A percentile compares a stretch with the other conserved stretches of the same genome.
Evolutionary conservation across 2,329 filamentous ascomycete species (phyloP).

Genomic region (Harringtonia aguacate): DNA sequence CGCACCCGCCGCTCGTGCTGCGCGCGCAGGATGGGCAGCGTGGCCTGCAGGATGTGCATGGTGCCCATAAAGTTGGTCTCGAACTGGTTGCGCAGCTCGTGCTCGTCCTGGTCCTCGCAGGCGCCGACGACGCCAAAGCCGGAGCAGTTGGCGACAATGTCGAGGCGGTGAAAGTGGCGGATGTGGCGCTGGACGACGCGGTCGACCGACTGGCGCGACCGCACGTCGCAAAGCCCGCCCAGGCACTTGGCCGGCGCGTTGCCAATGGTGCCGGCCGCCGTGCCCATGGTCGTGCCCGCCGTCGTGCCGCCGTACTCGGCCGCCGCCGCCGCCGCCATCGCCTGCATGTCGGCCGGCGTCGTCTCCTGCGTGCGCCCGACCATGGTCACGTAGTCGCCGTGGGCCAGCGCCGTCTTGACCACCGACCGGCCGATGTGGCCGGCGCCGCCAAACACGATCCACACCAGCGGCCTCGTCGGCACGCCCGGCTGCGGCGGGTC

Average conservation of each 20-base stretch:
- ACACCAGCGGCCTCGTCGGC: constrained; percentile 66
- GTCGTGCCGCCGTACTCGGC: constrained; percentile 35
- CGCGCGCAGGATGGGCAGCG: constrained; percentile 75
- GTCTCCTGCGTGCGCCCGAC: constrained; percentile 79
- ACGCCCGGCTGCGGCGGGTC: constrained; percentile 68
- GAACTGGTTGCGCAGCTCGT: constrained; percentile 91
- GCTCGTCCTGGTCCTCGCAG: constrained; percentile 93
- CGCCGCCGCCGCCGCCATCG: constrained; percentile 38
- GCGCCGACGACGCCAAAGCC: constrained; percentile 93
- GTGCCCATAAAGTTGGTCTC: constrained; percentile 97
- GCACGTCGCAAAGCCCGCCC: constrained; percentile 81
- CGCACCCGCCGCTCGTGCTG: too few species aligned
- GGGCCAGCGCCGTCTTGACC: constrained; percentile 68
- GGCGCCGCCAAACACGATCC: constrained; percentile 96
- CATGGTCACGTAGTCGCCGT: constrained; percentile 74
- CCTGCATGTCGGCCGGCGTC: constrained; percentile 58
- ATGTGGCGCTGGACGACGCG: constrained; percentile 61
- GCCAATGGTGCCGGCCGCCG: constrained; percentile 16
- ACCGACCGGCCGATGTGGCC: constrained; percentile 92
- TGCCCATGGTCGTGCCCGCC: constrained; percentile 15
- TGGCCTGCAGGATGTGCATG: constrained; percentile 82
- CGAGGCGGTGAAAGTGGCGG: constrained; percentile 66
- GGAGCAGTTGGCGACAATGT: constrained; percentile 87
- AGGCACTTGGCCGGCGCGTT: constrained; percentile 50
- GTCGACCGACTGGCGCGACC: constrained; percentile 67